Base-by-base conservation (phyloP, 371 early-diverging fungal genomes). In the Syncephalastrum sp. region DNA sequence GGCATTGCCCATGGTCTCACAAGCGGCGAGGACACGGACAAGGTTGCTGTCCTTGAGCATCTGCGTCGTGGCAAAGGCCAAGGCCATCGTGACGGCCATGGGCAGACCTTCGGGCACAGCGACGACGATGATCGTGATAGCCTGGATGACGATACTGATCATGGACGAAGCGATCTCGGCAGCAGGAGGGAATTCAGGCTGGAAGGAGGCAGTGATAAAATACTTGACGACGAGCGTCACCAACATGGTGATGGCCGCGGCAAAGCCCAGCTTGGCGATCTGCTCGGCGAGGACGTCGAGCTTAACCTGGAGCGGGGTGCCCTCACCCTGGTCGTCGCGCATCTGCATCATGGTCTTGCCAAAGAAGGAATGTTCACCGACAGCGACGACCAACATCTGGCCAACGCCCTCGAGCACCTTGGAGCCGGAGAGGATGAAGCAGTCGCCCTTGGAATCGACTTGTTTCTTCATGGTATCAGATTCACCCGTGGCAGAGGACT, bases 71-170 rank as follows among this genome's bases (percentile, higher is more conserved):
- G 95, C 96, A 66, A 91, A 93, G 15, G 94, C 96, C n/a, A 98
- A 85, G 21, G 97, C 85, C 57, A 98, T 85, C 12, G 99, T 97
- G 25, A 97, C 97, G 15, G 97, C 97, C 84, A 98, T 91, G 1
- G 99, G 99, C 45, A 98, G 77, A 50, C 99, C 99, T 79, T 98
- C 99, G n/a, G 99, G 97, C 5, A 97, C 96, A 45, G 96, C 96
- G 24, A 97, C 96, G 12, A 95, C 98, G 44, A 97, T 89, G 51
- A 98, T 88, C 12, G 97, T 93, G 57, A 91, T 91, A 14, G 89
- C 85, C 67, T 91, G 90, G 54, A 91, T 89, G 50, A 86, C 72
- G 57, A 96, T 90, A 50, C 82, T 82, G 56, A 92, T 77, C 69
- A 94, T 78, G 41, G 81, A 67, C 42, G 88, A 80, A 56, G 86